Conservation (phyloP, 768 basidiomycete genomes). For the Coprinopsis sp. region DNA sequence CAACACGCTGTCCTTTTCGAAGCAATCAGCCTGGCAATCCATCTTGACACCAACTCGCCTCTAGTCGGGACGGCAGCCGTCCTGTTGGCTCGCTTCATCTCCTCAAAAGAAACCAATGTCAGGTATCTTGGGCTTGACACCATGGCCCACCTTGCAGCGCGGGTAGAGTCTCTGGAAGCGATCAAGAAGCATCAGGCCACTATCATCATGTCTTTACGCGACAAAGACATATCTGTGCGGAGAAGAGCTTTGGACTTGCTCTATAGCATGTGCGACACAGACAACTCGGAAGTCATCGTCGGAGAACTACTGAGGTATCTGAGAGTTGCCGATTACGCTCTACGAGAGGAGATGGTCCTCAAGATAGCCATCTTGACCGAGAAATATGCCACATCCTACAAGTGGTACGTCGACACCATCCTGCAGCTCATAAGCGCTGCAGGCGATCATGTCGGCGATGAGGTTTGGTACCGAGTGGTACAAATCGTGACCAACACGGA, state of each 20-base stretch:
- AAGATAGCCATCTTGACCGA: conserved; percentile 99
- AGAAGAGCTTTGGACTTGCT: conserved; percentile 91
- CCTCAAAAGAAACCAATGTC: conserved; percentile 97
- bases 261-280: conserved; percentile 99
- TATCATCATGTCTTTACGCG: conserved; percentile 89
- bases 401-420: conserved; percentile 99
- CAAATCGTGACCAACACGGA: conserved; percentile 99
- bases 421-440: conserved; percentile 93
- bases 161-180: conserved; percentile 83
- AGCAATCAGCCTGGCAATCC: conserved; percentile 94
- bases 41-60: conserved; percentile 86
- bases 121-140: conserved; percentile 96
- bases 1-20: conserved; percentile 98
- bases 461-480: conserved; percentile 99
- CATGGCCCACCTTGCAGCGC: conserved; percentile 96
- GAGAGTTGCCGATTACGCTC: conserved; percentile 91
- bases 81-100: conserved; percentile 91
- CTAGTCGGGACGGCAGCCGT: conserved; percentile 86
- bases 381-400: conserved; percentile 94
- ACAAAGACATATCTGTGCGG: conserved; percentile 96
- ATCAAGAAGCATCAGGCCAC: conserved; percentile 96
- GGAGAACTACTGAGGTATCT: conserved; percentile 93
- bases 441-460: conserved; percentile 98
- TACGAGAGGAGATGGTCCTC: conserved; percentile 97
- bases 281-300: conserved; percentile 94